Base-by-base conservation (phyloP, 2,329 filamentous ascomycete species). In the Tolypocladium pustulatum region DNA sequence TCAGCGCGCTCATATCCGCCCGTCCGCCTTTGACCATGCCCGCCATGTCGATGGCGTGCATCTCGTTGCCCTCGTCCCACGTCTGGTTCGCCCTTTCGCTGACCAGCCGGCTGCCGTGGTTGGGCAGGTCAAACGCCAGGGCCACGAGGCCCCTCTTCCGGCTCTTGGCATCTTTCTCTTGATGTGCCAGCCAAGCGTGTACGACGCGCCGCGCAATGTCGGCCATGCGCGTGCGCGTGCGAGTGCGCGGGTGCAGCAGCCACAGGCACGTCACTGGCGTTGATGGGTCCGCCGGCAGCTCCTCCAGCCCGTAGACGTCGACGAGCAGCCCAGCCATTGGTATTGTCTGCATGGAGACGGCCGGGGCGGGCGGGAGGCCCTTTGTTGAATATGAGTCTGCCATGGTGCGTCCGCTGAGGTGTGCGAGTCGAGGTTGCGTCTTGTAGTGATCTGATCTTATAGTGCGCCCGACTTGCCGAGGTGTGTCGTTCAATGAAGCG, bases 21-120 rank as follows among this genome's bases (percentile, higher is more conserved):
- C 88, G 87, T 0, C 89, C 93, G 57, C 83, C 81, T 72, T 84
- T 82, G 60, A 92, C 87, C 61, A 85, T 83, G 36, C 83, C 85
- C 69, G 94, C 91, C 91, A 99, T 96, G 72, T 99, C 94, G 69
- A 90, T 85, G 0, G 91, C 93, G 75, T 97, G 94, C 8, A 79
- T 82, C 40, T 81, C 76, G 69, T 97, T 96, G 36, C 91, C 91
- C 41, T 83, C 74, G 51, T 83, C 81, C 93, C 92, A 97, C 4
- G 87, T 80, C 65, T 87, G 78, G 70, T 97, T 97, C 32, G 88
- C 85, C 22, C 79, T 65, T 9, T 81, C 75, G 65, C 87, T 80
- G 2, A 93, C 82, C 60, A 85, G 73, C 58, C 94, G 78, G 3
- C 82, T 81, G 32, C 94, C 94, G 73, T 97, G 94, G 72, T 97